Evolutionary conservation across 345 rosid species (phyloP), one percentile per base, ranked within the genome.

Genomic region (Linum usitatissimum): DNA sequence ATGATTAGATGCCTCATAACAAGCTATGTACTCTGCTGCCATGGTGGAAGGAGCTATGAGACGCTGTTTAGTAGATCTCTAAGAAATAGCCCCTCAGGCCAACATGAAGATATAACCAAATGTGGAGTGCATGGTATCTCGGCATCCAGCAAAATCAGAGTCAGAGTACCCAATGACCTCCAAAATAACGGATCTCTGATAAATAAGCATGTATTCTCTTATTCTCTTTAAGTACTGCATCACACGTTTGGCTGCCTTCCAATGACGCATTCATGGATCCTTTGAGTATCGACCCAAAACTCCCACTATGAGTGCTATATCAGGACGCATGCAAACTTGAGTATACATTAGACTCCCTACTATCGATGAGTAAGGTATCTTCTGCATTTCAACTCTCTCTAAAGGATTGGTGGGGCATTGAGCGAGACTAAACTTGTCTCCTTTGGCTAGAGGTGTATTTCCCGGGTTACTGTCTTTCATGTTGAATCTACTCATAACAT

Each of bases 111-210:
- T 1, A 23, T 23, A 23, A 23, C 28, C 28, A 23, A 23, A 23
- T 23, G 28, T 23, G 2, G 28, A 23, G 28, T 23, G 28, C 28
- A 34, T 62, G 18, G 15, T 48, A 20, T 63, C 36, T 63, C 30
- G 55, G 19, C 66, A 20, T 63, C 66, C 38, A 48, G 66, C 3
- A 63, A 63, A 63, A 63, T 48, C 39, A 31, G 38, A 63, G 18
- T 63, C 38, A 7, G 38, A 63, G 23, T 63, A 51, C 13, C 21
- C 23, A 57, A 57, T 57, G 60, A 57, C 23, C 60, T 57, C 23
- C 23, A 57, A 57, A 12, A 3, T 13, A 14, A 3, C 23, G 2
- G 23, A 57, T 28, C 28, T 7, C 28, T 17, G 0, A n/a, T 23
- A 31, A 10, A 3, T 59, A 17, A 59, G 62, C 62, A 23, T 59